A percentile compares a stretch with the other conserved stretches of the same genome.
Evolutionary conservation across 225 moss, liverwort and hornwort genomes (phyloP).

Genomic region (Takakia lepidozioides): DNA sequence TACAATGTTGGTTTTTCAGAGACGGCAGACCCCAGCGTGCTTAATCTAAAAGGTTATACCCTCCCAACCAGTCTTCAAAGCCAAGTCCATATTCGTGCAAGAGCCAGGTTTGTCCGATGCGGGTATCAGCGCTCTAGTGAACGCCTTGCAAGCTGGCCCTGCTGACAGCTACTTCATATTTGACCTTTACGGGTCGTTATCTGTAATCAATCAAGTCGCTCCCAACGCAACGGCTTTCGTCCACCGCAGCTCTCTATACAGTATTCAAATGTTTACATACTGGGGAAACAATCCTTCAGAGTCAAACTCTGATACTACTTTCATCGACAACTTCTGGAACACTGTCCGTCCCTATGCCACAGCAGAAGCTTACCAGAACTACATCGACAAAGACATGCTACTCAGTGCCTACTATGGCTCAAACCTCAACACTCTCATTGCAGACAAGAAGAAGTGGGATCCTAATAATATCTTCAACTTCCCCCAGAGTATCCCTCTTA

Average conservation of each 20-base stretch:
- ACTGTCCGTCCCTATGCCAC: conserved; percentile 29
- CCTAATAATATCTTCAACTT: conserved; percentile 54
- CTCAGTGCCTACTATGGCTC: conserved; percentile 50
- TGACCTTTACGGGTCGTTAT: conserved; percentile 51
- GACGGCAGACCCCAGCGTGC: conserved; percentile 8
- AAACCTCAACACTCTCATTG: conserved; percentile 33
- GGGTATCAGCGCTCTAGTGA: conserved; percentile 45
- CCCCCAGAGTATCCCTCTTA: conserved; percentile 59
- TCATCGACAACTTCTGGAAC: conserved; percentile 34
- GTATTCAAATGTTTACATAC: conserved; percentile 66
- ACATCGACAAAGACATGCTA: conserved; percentile 57
- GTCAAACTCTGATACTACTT: conserved; percentile 12
- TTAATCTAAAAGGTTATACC: conserved; percentile 23
- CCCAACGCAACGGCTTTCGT: conserved; percentile 25
- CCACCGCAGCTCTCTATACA: conserved; percentile 42
- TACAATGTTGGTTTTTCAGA: conserved; percentile 28
- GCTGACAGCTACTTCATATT: conserved; percentile 53
- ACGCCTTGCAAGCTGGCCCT: conserved; percentile 21
- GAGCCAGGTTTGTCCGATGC: conserved; percentile 39
- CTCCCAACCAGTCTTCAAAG: conserved; percentile 40
- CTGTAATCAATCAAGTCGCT: conserved; percentile 37
- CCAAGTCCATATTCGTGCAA: conserved; percentile 46
- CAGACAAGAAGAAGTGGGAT: conserved; percentile 64
- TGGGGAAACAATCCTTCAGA: conserved; percentile 30
- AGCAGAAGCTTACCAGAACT: conserved; percentile 56